Evolutionary conservation across 2,329 filamentous ascomycete genomes (phyloP).

Genomic region (Arachnomyces sp.): DNA sequence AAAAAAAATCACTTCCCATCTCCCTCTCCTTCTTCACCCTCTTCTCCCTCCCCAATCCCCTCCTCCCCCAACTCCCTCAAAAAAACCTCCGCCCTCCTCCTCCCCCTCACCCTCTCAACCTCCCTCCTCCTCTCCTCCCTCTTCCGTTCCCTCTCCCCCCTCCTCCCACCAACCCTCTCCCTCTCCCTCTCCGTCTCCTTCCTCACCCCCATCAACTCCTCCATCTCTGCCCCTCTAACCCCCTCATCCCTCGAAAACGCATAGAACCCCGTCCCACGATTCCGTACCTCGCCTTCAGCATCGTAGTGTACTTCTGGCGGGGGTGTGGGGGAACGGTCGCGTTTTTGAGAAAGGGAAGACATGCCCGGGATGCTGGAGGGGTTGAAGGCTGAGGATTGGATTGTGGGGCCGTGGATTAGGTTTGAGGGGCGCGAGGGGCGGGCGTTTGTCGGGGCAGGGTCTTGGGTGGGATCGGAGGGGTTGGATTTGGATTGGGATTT

Average conservation of each 20-base stretch:
- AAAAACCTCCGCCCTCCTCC: conserved; percentile 65
- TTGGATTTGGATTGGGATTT: conserved; percentile 42
- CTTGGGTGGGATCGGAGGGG: conserved; percentile 5
- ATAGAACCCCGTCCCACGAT: conserved; percentile 86
- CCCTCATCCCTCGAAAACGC: conserved; percentile 73
- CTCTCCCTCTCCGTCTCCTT: conserved; percentile 59
- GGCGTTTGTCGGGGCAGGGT: conserved; percentile 16
- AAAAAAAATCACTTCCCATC: neutral
- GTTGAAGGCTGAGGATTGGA: conserved; percentile 77
- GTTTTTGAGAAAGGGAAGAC: conserved; percentile 66
- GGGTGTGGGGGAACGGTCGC: conserved; percentile 72
- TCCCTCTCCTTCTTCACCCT: neutral
- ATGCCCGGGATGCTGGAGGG: conserved; percentile 59
- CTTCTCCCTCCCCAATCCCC: conserved; percentile 17
- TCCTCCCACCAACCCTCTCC: conserved; percentile 47
- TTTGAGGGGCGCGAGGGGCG: conserved; percentile 51
- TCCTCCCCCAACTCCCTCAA: conserved; percentile 48
- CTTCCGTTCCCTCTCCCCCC: conserved; percentile 50
- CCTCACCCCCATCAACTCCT: conserved; percentile 58
- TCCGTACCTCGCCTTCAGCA: conserved; percentile 70
- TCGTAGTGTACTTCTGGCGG: conserved; percentile 80
- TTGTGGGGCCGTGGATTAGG: conserved; percentile 75
- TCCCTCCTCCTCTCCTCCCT: conserved; percentile 51
- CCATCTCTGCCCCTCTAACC: conserved; percentile 64
- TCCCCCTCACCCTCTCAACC: conserved; percentile 47